phyloP scores from a whole-genome alignment of 139 green algal genomes.

The Astrephomene gubernaculifera region DNA sequence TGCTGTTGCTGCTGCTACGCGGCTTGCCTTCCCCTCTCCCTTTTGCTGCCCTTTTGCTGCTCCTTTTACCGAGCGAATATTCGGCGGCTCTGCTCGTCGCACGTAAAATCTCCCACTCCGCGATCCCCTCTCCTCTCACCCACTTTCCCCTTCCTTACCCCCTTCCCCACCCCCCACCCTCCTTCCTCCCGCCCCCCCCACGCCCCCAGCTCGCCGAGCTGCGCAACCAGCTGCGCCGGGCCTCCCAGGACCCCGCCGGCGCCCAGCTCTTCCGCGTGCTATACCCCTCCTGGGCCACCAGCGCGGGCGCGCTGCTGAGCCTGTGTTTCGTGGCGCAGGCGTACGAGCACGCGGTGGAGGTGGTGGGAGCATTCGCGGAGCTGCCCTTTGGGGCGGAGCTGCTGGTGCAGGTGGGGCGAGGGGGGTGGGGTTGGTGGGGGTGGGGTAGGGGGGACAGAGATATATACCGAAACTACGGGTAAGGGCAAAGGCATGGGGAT shows the following conservation, averaged over 20 bases:
- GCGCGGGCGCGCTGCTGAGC: slow-evolving; percentile 77
- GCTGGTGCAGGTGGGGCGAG: slow-evolving; percentile 76
- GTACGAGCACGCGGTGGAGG: slow-evolving; percentile 73
- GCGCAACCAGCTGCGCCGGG: slow-evolving; percentile 53
- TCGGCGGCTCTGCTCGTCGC: no score
- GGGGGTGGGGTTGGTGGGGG: no score
- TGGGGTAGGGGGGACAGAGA: no score
- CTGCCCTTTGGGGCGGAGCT: slow-evolving; percentile 74
- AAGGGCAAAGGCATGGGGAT: no score
- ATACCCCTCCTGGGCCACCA: slow-evolving; percentile 89
- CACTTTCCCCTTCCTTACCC: not conserved
- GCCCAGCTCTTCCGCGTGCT: slow-evolving; percentile 79
- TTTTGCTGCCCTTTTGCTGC: no score
- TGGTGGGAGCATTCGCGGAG: slow-evolving; percentile 66
- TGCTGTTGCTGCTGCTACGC: no score
- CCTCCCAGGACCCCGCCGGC: slow-evolving; percentile 46
- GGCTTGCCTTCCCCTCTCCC: no score
- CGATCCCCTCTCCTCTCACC: no score
- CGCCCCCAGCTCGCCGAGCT: slow-evolving; percentile 47
- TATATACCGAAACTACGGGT: no score
- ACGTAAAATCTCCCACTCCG: no score
- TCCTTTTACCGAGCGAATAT: no score
- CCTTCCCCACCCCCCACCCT: not conserved
- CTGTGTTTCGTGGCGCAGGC: slow-evolving; percentile 87
- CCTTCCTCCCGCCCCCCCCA: not conserved